These are phyloP conservation scores for Lepiota venenata DNA, from an alignment of 768 basidiomycete species.

Conservation along the genomic window DNA sequence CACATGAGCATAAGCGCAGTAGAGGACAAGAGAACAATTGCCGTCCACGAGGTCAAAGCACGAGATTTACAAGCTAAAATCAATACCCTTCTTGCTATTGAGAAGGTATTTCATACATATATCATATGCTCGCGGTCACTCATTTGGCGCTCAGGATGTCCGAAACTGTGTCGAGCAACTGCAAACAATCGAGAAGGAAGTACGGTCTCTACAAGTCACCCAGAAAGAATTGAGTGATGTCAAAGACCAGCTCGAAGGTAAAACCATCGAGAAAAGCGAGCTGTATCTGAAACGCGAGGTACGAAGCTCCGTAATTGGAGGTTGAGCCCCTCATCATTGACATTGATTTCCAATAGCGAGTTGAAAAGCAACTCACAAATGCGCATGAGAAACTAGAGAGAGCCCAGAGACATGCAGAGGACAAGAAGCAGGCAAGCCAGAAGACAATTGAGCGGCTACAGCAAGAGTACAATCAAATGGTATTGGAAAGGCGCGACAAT, in stretches of 20 bases:
- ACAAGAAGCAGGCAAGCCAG: constrained; percentile 71
- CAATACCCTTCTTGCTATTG: constrained; percentile 64
- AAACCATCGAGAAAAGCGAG: constrained; percentile 72
- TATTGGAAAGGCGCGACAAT: constrained; percentile 69
- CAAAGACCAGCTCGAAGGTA: constrained; percentile 65
- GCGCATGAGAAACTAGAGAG: constrained; percentile 82
- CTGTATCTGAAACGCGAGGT: constrained; percentile 69
- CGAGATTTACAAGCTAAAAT: constrained; percentile 78
- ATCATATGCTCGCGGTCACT: background rate
- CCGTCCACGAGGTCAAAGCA: constrained; percentile 66
- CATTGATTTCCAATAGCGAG: constrained; percentile 48
- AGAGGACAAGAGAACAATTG: constrained; percentile 68
- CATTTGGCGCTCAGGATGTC: constrained; percentile 49
- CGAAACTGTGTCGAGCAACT: constrained; percentile 71
- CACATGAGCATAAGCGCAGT: constrained; percentile 66
- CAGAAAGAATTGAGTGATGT: constrained; percentile 69
- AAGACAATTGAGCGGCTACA: constrained; percentile 74
- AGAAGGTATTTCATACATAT: constrained; percentile 48
- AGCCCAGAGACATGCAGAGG: constrained; percentile 75
- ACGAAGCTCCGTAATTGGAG: constrained; percentile 4
- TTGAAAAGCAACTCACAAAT: constrained; percentile 75
- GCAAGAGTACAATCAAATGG: constrained; percentile 78
- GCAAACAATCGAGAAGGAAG: constrained; percentile 70
- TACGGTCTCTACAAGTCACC: constrained; percentile 54
- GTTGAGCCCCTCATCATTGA: background rate